Conservation (phyloP, 768 basidiomycete genomes). For the Rhizopogon vulgaris region DNA sequence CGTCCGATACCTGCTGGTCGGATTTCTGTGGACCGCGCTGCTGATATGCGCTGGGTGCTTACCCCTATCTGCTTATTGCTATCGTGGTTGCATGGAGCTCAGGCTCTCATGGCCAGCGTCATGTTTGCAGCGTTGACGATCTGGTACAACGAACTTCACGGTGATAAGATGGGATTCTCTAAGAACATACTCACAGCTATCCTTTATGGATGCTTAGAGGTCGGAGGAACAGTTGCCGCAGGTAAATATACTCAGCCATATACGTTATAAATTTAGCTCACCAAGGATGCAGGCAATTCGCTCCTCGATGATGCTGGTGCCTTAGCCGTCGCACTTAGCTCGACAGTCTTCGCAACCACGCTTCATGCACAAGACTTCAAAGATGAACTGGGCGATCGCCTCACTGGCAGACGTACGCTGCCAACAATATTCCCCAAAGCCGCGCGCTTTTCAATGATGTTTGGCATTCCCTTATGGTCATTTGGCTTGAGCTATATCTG, state of each 20-base stretch:
- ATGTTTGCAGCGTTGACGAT: conserved; percentile 21
- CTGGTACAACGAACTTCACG: conserved; percentile 34
- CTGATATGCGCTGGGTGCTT: conserved; percentile 29
- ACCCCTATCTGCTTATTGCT: conserved; percentile 25
- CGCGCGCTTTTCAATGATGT: conserved; percentile 27
- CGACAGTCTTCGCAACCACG: conserved; percentile 37
- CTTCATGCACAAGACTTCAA: conserved; percentile 46
- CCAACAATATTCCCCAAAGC: conserved; percentile 37
- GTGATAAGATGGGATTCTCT: conserved; percentile 32
- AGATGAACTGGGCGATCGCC: conserved; percentile 37
- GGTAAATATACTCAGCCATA: conserved; percentile 15
- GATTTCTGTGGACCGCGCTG: conserved; percentile 27
- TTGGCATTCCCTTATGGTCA: conserved; percentile 34
- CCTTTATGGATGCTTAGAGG: conserved; percentile 31
- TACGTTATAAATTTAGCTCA: neutral
- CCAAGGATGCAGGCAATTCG: conserved; percentile 21
- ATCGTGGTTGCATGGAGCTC: conserved; percentile 25
- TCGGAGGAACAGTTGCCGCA: conserved; percentile 33
- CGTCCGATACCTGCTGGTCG: conserved; percentile 38
- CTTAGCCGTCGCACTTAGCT: conserved; percentile 29
- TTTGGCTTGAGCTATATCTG: conserved; percentile 27
- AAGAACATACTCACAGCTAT: conserved; percentile 34
- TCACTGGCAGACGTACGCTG: conserved; percentile 34
- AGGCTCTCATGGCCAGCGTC: conserved; percentile 28
- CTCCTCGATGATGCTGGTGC: conserved; percentile 16